Conservation (phyloP, 805 yeast species). For the Candida sphagnicola region DNA sequence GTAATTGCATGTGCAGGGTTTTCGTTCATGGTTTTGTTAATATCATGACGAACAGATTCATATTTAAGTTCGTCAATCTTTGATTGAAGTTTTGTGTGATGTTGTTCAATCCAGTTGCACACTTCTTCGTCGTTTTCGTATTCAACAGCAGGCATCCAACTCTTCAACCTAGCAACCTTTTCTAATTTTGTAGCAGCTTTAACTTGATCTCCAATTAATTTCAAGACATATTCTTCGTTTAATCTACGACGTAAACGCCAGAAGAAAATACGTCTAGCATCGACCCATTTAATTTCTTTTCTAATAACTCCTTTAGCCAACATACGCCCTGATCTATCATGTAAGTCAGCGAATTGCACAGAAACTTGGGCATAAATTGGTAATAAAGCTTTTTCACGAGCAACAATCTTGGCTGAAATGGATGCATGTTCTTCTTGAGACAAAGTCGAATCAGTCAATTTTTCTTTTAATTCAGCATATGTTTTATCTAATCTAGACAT, state of each 20-base stretch:
- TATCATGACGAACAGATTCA: constrained; percentile 61
- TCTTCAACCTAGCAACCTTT: constrained; percentile 78
- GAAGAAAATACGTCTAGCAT: constrained; percentile 95
- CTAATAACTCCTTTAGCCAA: constrained; percentile 87
- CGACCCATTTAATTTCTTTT: constrained; percentile 78
- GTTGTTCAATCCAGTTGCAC: constrained; percentile 81
- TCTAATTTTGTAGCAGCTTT: constrained; percentile 64
- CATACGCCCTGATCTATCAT: constrained; percentile 98
- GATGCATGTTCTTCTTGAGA: constrained; percentile 63
- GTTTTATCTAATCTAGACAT: constrained; percentile 85
- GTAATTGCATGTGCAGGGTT: constrained; percentile 26
- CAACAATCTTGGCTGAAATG: constrained; percentile 61
- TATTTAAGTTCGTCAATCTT: constrained; percentile 59
- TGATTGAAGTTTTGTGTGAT: constrained; percentile 59
- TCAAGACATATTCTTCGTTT: constrained; percentile 84
- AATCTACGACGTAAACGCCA: constrained; percentile 97
- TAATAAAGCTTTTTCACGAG: constrained; percentile 73
- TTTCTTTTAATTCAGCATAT: constrained; percentile 63
- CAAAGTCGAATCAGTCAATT: constrained; percentile 50
- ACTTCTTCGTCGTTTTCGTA: constrained; percentile 72
- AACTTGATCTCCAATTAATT: constrained; percentile 63
- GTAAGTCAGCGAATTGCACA: constrained; percentile 96
- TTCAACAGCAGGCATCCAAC: constrained; percentile 79
- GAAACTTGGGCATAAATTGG: constrained; percentile 92
- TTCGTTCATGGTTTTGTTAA: constrained; percentile 48